Conservation (phyloP, 2,329 filamentous ascomycete species). For the Paecilomyces fulvus region DNA sequence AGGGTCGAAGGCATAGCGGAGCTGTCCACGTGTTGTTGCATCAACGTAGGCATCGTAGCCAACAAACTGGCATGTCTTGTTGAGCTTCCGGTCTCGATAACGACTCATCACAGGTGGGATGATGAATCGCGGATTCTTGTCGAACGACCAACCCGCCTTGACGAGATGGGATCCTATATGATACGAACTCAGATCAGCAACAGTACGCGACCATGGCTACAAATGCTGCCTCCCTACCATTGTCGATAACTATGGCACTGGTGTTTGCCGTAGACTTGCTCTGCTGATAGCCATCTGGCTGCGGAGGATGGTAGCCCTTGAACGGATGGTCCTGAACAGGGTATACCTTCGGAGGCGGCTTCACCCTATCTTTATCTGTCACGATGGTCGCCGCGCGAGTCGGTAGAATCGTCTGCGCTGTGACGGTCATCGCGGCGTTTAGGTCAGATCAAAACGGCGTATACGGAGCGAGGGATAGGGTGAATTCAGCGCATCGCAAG, state of each 20-base stretch:
- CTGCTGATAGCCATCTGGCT: conserved; percentile 61
- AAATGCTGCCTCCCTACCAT: conserved; percentile 53
- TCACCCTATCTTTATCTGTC: conserved; percentile 42
- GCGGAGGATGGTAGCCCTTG: conserved; percentile 48
- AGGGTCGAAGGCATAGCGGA: conserved; percentile 82
- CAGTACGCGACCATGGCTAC: conserved; percentile 8
- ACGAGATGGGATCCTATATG: conserved; percentile 70
- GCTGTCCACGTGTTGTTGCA: conserved; percentile 82
- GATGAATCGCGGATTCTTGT: conserved; percentile 67
- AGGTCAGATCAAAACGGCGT: conserved; percentile 1
- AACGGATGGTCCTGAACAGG: conserved; percentile 52
- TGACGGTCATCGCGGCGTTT: conserved; percentile 35
- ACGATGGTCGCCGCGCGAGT: conserved; percentile 32
- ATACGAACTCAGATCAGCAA: conserved; percentile 6
- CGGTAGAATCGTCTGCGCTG: conserved; percentile 27
- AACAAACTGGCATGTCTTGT: conserved; percentile 85
- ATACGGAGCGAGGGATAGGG: not conserved
- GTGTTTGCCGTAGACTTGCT: conserved; percentile 52
- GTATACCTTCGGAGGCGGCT: conserved; percentile 47
- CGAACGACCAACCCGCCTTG: conserved; percentile 94
- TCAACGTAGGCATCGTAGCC: conserved; percentile 91
- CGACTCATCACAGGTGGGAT: conserved; percentile 88
- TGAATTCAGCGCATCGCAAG: conserved; percentile 14
- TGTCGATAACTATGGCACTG: conserved; percentile 92
- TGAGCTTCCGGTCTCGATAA: conserved; percentile 88